Conservation (phyloP, 495 filamentous ascomycete species). For the Tuber aestivum region DNA sequence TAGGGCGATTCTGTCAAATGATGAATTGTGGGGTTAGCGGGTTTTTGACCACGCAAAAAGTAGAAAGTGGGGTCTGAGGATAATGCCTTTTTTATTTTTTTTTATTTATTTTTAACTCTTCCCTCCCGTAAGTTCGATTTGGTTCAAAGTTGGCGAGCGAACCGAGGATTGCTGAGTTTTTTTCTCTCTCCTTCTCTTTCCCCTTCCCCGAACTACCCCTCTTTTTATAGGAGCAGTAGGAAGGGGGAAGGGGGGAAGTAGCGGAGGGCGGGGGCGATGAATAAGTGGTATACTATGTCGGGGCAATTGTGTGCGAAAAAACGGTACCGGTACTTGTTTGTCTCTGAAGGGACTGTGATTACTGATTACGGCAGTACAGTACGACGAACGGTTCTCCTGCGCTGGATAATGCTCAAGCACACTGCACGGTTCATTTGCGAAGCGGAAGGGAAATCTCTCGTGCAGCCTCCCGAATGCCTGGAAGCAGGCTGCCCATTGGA, state of each 20-base stretch:
- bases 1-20: not conserved
- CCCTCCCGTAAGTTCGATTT: not conserved
- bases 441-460: slow-evolving; percentile 1
- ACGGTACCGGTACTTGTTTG: not conserved
- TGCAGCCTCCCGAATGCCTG: not conserved
- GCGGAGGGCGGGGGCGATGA: not conserved
- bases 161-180: not conserved
- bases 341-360: not conserved
- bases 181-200: not conserved
- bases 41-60: not conserved
- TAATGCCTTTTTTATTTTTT: not conserved
- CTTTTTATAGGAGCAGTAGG: not conserved
- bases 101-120: not conserved
- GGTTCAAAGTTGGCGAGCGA: not conserved
- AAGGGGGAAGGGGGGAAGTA: not conserved
- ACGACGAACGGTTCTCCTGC: not conserved
- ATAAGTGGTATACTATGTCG: not conserved
- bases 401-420: not conserved
- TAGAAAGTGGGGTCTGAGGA: not conserved
- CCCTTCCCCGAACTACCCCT: not conserved
- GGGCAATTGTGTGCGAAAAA: not conserved
- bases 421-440: not conserved
- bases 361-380: not conserved
- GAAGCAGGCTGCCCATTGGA: not conserved
- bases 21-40: not conserved